Base-by-base conservation (phyloP, 2,329 filamentous ascomycete genomes). In the Pseudogymnoascus sp. region DNA sequence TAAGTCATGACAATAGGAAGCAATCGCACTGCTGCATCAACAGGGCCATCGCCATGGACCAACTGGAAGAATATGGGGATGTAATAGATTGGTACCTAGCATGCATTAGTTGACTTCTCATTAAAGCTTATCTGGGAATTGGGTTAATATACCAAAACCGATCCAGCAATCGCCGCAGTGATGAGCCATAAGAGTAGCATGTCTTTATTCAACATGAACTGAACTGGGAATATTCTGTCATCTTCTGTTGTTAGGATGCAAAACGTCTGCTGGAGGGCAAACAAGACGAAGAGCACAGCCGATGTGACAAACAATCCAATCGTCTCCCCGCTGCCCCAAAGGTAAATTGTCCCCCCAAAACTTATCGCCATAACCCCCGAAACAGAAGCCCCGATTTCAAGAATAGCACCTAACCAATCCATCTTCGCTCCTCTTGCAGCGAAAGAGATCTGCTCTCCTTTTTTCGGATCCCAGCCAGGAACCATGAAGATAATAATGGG, bases 41-140 rank as follows among this genome's bases (percentile, higher is more conserved):
- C 77, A 10, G 76, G 77, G 9, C 77, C 75, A 13, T 80, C 71
- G 44, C 77, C 77, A n/a, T 78, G 75, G 63, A 81, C 78, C 62
- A 79, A 78, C 42, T 79, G 77, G 40, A 79, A 79, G 66, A 77
- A 75, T 63, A 82, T 79, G 60, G 80, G 75, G 56, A 77, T 72
- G 33, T 76, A 74, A 13, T 78, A 75, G 67, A 74, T 77, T 21
- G 42, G 42, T 26, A 50, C 42, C 65, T 86, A 85, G 64, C 83
- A 75, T 26, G 78, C 62, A 46, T 35, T 35, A 35, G 33, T 35
- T 35, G 33, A 13, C 11, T 15, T 15, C 11, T 35, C 33, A 15
- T 35, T 4, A 35, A 35, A 35, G 11, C 11, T 35, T 35, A 35
- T 13, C 33, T 35, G 11, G 33, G 11, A 35, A 35, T 15, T 35